Base-by-base conservation (phyloP, 192 early-diverging fungal genomes). In the Podila epicladia region DNA sequence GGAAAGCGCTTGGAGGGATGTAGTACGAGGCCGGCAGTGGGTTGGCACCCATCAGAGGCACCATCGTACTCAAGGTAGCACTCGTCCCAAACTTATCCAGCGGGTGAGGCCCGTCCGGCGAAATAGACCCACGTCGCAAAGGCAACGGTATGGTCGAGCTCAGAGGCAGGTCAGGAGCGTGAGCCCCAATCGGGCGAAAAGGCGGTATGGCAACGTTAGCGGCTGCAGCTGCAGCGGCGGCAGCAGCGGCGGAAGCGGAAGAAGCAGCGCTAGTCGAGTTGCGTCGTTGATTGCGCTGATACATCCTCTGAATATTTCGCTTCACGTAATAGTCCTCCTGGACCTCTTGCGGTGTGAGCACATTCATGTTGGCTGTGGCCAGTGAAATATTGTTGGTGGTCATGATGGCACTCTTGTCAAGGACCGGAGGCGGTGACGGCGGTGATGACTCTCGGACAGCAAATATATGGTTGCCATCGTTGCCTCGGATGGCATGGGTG, bases 1-100 rank as follows among this genome's bases (percentile, higher is more conserved):
- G 63, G 38, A 77, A 77, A 20, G 75, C 75, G n/a, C 75, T 77
- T 9, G 75, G 75, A 7, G 75, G 75, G 22, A 77, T 71, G 17
- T 71, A 77, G 31, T 77, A 77, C 45, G 69, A 71, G 1, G 64
- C 58, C n/a, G 75, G 75, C 11, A 77, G 62, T 22, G 65, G 33
- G 35, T 26, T 67, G 6, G 60, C 29, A 2, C 73, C 65, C 38
- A 74, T 63, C 0, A 65, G 65, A 4, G 64, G 65, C 9, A 63
- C 50, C 4, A 62, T 45, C 41, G 12, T 8, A 15, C 13, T 17
- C 15, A 11, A 9, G 9, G 9, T 9, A 37, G 9, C 35, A 37
- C 9, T 32, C 35, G 29, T 9, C 3, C 9, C 28, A 17, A 31
- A 17, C 59, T 17, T 60, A 31, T 60, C 59, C n/a, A 60, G 31